Base-by-base conservation (phyloP, 345 rosid species). In the Populus nigra region DNA sequence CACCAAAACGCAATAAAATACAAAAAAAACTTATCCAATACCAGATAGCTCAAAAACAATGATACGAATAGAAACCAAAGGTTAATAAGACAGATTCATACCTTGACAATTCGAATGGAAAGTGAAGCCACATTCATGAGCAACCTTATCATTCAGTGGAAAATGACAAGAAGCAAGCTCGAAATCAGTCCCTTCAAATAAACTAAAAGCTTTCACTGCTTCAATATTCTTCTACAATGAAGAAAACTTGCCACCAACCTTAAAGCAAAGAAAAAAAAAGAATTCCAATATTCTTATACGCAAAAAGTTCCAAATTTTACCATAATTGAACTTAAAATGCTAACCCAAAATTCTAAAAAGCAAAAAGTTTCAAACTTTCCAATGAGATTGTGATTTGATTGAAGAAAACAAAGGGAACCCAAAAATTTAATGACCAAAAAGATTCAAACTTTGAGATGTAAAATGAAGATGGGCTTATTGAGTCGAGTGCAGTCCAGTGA, bases 181-280 rank as follows among this genome's bases (percentile, higher is more conserved):
- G 85, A 96, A 96, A 82, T 96, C 99, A 4, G 98, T 93, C 22
- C 98, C 98, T 77, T 87, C 81, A 72, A 96, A 93, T 67, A 89
- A 89, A 88, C 73, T 18, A 23, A 81, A 83, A 5, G 76, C 78
- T 88, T 88, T 87, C 53, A 88, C 87, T 0, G 86, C 90, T 0
- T 80, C 85, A 29, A 96, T 87, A 84, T 96, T 98, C 63, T 82
- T 85, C 83, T 90, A 89, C 87, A 93, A 76, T 1, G 92, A 85
- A 6, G 80, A 84, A 17, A 89, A 78, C 78, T 78, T 76, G 73
- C 99, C 99, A 79, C 99, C 97, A 80, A 93, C 90, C 98, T 95
- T n/a, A 74, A 69, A 72, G 78, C 82, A 73, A 1, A 11, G 33
- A 75, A 25, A 43, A 53, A 27, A 77, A 17, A 61, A 13, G 65